Conservation (phyloP, 208 protist species). For the Acanthamoeba culbertsoni region DNA sequence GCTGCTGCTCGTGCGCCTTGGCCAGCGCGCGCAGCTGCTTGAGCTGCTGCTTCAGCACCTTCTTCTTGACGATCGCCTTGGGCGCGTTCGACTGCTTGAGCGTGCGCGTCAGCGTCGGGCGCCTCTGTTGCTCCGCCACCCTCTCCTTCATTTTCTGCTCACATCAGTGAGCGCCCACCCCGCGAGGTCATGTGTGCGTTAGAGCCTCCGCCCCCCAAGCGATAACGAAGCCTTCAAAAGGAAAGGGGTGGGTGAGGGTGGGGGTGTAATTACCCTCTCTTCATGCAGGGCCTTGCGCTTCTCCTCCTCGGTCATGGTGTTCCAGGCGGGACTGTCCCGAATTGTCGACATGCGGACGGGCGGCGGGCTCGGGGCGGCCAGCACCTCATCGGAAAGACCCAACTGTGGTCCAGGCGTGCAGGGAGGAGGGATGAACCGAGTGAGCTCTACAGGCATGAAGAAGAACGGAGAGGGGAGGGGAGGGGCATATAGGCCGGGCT, state of each 20-base stretch:
- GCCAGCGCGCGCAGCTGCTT: not conserved
- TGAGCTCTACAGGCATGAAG: too few species aligned
- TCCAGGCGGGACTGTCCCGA: not conserved
- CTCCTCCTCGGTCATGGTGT: slow-evolving; percentile 44
- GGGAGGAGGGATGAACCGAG: too few species aligned
- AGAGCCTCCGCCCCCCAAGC: not conserved
- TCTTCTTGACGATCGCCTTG: slow-evolving; percentile 32
- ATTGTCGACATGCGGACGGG: not conserved
- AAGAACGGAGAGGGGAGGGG: too few species aligned
- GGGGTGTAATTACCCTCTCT: not conserved
- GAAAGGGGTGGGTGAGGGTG: too few species aligned
- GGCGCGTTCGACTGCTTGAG: slow-evolving; percentile 16
- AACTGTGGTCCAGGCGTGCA: not conserved
- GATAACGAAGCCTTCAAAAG: too few species aligned
- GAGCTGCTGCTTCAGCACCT: slow-evolving; percentile 2
- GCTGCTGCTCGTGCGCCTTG: slow-evolving; percentile 47
- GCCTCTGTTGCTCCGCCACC: not conserved
- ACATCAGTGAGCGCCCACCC: not conserved
- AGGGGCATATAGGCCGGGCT: too few species aligned
- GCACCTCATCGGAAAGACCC: not conserved
- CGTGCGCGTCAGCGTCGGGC: slow-evolving; percentile 3
- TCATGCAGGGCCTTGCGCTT: slow-evolving; percentile 31
- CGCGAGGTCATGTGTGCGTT: not conserved
- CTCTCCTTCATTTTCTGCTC: not conserved
- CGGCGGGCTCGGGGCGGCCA: not conserved